A percentile compares a stretch with the other conserved stretches of the same genome.
Conservation (phyloP, 306 rosid species). For the Pyrus pyrifolia region DNA sequence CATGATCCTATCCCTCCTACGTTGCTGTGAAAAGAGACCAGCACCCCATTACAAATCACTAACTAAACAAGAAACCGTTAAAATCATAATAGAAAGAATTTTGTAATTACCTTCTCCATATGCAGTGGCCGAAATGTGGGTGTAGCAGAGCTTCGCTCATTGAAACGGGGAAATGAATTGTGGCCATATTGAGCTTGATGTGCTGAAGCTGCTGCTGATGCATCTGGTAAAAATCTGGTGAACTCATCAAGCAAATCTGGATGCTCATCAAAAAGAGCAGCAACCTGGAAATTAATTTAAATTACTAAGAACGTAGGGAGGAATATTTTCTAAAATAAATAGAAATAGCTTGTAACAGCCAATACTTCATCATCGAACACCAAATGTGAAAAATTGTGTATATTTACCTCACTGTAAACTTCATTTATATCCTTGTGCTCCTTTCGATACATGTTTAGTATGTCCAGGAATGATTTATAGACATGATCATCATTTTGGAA, state of each 20-base stretch:
- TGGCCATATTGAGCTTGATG: constrained; percentile 49
- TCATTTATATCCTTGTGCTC: constrained; percentile 90
- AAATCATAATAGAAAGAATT: neutral
- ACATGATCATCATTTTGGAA: constrained; percentile 81
- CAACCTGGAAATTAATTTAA: constrained; percentile 45
- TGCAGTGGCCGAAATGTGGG: constrained; percentile 57
- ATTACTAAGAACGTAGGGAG: constrained; percentile 10
- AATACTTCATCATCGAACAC: neutral
- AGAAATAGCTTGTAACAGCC: neutral
- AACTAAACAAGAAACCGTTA: neutral
- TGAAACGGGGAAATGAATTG: constrained; percentile 52
- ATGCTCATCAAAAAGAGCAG: constrained; percentile 67
- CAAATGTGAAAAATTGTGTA: neutral
- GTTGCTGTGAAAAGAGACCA: constrained; percentile 41
- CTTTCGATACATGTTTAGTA: constrained; percentile 93
- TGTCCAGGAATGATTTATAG: constrained; percentile 90
- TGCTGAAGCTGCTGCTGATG: constrained; percentile 59
- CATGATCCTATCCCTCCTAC: constrained; percentile 61
- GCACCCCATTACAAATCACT: constrained; percentile 8
- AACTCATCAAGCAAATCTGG: constrained; percentile 84
- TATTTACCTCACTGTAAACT: constrained; percentile 78
- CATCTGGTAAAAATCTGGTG: constrained; percentile 84
- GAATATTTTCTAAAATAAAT: neutral
- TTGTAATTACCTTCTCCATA: constrained; percentile 44
- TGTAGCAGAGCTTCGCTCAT: constrained; percentile 55